Percentiles rank a stretch among this genome's conserved stretches.
Conservation (phyloP, 495 filamentous ascomycete species). For the Aspergillus nanangensis region DNA sequence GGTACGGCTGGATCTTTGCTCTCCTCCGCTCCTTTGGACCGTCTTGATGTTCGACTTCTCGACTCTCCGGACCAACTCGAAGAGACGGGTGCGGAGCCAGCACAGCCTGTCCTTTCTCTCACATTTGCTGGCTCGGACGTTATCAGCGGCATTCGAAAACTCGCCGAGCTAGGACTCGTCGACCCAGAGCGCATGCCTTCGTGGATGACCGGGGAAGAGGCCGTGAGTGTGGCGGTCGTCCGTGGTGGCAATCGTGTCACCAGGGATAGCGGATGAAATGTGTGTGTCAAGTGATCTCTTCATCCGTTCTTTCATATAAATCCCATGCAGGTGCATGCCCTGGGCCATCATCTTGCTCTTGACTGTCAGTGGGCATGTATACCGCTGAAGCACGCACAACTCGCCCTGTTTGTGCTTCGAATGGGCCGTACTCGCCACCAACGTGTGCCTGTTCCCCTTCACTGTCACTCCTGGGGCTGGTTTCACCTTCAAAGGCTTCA, state of each 20-base stretch:
- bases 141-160: constrained; percentile 71
- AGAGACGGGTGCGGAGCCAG: constrained; percentile 18
- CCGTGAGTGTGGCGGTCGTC: constrained; percentile 67
- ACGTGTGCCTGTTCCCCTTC: too few species aligned
- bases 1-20: constrained; percentile 28
- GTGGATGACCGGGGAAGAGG: constrained; percentile 89
- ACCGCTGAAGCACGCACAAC: too few species aligned
- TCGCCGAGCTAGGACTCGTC: constrained; percentile 69
- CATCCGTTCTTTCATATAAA: too few species aligned
- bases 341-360: too few species aligned
- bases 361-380: too few species aligned
- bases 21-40: constrained; percentile 24
- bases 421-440: too few species aligned
- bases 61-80: constrained; percentile 19
- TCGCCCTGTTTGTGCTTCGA: too few species aligned
- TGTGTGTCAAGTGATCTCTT: too few species aligned
- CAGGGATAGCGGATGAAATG: constrained; percentile 16
- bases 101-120: constrained; percentile 45
- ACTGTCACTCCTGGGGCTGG: too few species aligned
- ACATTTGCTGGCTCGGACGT: constrained; percentile 72
- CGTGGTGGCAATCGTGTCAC: constrained; percentile 49
- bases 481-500: too few species aligned
- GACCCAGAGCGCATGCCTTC: constrained; percentile 76
- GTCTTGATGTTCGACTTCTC: constrained; percentile 30
- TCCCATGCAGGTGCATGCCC: too few species aligned